Conservation (phyloP, 164 flowering plant species). For the Sextonia rubra region DNA sequence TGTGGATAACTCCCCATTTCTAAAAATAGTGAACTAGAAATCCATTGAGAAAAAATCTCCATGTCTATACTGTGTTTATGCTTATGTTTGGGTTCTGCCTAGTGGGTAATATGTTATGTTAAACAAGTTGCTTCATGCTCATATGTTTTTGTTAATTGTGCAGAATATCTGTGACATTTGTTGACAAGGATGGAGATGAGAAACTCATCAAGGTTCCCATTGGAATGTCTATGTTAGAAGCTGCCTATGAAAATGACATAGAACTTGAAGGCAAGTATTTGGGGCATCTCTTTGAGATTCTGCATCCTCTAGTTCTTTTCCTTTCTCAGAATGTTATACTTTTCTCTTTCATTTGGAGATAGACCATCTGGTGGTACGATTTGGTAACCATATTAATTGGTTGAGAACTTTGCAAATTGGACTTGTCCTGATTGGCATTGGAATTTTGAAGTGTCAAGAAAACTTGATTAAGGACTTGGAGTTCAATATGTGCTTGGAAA, state of each 20-base stretch:
- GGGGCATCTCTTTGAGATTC: background rate
- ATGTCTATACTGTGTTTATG: no score
- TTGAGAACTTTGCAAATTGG: background rate
- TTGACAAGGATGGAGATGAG: constrained; percentile 85
- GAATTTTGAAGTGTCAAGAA: no score
- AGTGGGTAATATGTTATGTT: no score
- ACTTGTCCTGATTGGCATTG: background rate
- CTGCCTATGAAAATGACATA: constrained; percentile 93
- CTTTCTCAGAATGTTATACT: background rate
- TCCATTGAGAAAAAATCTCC: no score
- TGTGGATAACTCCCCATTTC: no score
- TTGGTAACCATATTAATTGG: background rate
- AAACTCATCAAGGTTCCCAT: constrained; percentile 71
- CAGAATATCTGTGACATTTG: constrained; percentile 91
- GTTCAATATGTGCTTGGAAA: no score
- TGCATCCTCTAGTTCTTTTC: no score
- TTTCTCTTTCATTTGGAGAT: background rate
- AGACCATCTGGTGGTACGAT: background rate
- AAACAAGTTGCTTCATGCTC: background rate
- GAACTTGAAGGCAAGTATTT: constrained; percentile 77
- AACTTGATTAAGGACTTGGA: no score
- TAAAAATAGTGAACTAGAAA: no score
- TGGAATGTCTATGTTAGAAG: constrained; percentile 94
- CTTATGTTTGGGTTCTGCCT: no score
- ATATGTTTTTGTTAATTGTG: background rate